Base-by-base conservation (phyloP, 2,329 filamentous ascomycete species). In the Scedosporium dehoogii region DNA sequence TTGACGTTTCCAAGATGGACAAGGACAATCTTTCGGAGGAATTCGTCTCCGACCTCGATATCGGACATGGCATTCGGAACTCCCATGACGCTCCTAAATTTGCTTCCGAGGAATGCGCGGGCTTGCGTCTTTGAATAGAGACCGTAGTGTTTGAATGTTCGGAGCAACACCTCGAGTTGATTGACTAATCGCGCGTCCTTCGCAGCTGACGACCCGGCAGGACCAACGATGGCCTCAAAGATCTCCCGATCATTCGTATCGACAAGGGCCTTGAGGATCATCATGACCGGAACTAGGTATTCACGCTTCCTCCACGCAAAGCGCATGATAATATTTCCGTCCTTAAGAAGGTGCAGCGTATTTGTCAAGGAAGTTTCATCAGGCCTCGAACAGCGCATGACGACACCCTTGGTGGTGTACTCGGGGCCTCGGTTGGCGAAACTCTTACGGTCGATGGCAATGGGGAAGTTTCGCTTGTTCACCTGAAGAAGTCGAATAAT, bases 241-340 rank as follows among this genome's bases (percentile, higher is more conserved):
- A 99, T 94, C 72, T 97, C 92, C 63, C 91, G 86, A 71, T 99
- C 94, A 72, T 96, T 99, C 16, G 94, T 99, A 74, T 99, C 93
- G 2, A 94, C 84, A 59, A 99, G 79, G 1, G 94, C 93, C 78
- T 97, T 99, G 66, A 99, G 77, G 41, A 99, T 86, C 93, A 99
- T 97, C 83, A 97, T 87, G 65, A 92, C 90, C 1, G 94, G 94
- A 2, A 99, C 84, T n/a, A 99, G 84, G 71, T 91, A 99, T 75
- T 99, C 94, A 68, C 92, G 91, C 77, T 99, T 99, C 68, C 92
- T 84, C 93, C 93, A 99, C 6, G 93, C 97, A 75, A 99, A 99
- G 63, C 94, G 85, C 76, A 99, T 96, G 0, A 91, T 97, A 69
- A 97, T 87, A 74, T 97, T 97, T 66, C 94, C 94, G 73, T 99